These are phyloP conservation scores for Alloteropsis angusta DNA, from an alignment of 202 grass and related monocot genomes.

Conservation along the genomic window DNA sequence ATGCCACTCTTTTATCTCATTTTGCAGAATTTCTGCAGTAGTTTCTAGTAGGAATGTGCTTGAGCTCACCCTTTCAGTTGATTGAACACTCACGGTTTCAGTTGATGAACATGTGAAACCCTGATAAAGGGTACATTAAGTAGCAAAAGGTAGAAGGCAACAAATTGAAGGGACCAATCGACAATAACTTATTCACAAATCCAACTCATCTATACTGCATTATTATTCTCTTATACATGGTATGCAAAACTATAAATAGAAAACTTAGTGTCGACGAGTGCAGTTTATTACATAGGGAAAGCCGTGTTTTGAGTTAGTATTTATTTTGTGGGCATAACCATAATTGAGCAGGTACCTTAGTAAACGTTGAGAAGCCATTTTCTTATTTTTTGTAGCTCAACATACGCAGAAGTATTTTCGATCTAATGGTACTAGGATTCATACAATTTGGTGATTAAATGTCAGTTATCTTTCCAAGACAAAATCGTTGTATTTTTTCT, in stretches of 20 bases:
- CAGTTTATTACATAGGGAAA: conserved; percentile 1
- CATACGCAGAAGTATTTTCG: not conserved
- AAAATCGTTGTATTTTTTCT: not conserved
- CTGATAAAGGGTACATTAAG: not conserved
- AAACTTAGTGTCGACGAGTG: not conserved
- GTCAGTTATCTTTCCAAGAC: not conserved
- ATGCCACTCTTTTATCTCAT: not conserved
- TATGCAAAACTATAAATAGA: conserved; percentile 16
- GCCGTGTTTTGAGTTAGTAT: not conserved
- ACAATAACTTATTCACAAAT: not conserved
- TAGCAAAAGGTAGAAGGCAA: not conserved
- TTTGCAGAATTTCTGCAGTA: not conserved
- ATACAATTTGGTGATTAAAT: not conserved
- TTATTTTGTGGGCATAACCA: not conserved
- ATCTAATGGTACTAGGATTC: not conserved
- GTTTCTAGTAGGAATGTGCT: not conserved
- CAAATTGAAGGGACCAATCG: not conserved
- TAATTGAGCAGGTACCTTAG: not conserved
- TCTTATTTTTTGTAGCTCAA: not conserved
- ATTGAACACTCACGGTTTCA: too few species aligned
- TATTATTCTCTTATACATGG: conserved; percentile 26
- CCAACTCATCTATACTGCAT: not conserved
- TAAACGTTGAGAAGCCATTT: not conserved
- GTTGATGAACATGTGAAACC: not conserved
- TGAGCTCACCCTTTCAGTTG: not conserved